Evolutionary conservation across 371 early-diverging fungal species (phyloP), one percentile per base, ranked within the genome.

Genomic region (Mortierella sp.): DNA sequence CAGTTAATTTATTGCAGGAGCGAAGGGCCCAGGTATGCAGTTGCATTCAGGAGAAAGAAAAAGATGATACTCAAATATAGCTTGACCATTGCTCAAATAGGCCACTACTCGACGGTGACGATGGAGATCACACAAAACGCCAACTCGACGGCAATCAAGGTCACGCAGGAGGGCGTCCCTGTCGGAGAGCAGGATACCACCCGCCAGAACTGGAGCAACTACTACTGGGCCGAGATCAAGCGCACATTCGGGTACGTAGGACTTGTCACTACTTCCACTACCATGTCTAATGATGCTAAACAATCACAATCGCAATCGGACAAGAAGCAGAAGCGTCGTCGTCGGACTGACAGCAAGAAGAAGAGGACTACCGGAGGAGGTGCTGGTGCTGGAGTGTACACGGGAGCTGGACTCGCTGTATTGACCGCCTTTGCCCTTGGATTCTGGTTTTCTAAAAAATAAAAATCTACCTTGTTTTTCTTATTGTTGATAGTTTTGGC

Each of bases 191-290:
- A 95, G 89, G 97, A 97, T 14, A 89, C 92, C 46, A 96, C 96
- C 14, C 91, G 91, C 81, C 90, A 88, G 51, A 98, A 99, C 91
- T 99, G 99, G 99, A 90, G 91, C 55, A 92, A 92, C 70, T 98
- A 97, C 88, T 99, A 98, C 92, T 98, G 97, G 96, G 93, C 95
- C 89, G 91, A 96, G 71, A 99, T 99, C 88, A 98, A 98, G 89
- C 92, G 91, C 76, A 90, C 96, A 43, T 98, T 98, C 91, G 99
- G 99, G 91, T 96, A 89, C 74, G 89, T 82, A 87, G 75, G 81
- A 81, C 51, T 81, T 44, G 38, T 74, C 54, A 71, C 80, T 43
- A 75, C 77, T 41, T 41, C 41, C 58, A 77, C 78, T 51, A 54
- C 75, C 51, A 63, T 32, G 16, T 72, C 81, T 51, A 46, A 46